Percentiles rank a stretch among this genome's conserved stretches.
Evolutionary conservation across 305 asterid species (phyloP).

Genomic region (Fraxinus sp.): DNA sequence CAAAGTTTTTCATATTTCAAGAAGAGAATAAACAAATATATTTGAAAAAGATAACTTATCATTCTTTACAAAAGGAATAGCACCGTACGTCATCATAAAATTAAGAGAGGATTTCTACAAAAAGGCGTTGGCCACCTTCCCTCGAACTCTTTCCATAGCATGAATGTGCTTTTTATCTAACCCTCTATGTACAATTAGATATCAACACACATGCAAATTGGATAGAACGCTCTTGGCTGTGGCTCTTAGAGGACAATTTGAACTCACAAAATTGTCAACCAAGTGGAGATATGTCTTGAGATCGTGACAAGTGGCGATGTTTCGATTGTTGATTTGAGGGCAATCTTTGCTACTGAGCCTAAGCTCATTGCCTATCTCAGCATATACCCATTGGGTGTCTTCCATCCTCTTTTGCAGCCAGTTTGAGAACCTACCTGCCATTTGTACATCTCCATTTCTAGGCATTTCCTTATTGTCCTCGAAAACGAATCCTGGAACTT

Average conservation of each 20-base stretch:
- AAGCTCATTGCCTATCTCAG: constrained; percentile 78
- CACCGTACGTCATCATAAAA: background rate
- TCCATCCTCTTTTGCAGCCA: constrained; percentile 63
- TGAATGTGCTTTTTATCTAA: background rate
- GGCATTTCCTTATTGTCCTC: constrained; percentile 27
- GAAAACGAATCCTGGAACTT: constrained; percentile 75
- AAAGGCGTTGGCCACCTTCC: background rate
- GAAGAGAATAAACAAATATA: background rate
- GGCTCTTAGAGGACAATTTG: constrained; percentile 69
- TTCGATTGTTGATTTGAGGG: constrained; percentile 45
- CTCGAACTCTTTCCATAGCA: background rate
- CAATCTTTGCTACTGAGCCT: constrained; percentile 63
- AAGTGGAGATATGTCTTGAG: constrained; percentile 72
- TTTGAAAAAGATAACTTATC: background rate
- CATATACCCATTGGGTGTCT: constrained; percentile 73
- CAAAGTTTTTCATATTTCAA: background rate
- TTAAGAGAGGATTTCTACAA: constrained; percentile 1
- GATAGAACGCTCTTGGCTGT: constrained; percentile 61
- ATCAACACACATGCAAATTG: background rate
- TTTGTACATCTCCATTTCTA: background rate
- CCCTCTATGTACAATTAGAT: background rate
- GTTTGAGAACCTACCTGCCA: constrained; percentile 23
- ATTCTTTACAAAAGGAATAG: background rate
- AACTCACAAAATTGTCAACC: constrained; percentile 59
- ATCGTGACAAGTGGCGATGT: constrained; percentile 69